These are phyloP conservation scores for Fusarium robinianum DNA, from an alignment of 2,329 filamentous ascomycete species.

Conservation along the genomic window DNA sequence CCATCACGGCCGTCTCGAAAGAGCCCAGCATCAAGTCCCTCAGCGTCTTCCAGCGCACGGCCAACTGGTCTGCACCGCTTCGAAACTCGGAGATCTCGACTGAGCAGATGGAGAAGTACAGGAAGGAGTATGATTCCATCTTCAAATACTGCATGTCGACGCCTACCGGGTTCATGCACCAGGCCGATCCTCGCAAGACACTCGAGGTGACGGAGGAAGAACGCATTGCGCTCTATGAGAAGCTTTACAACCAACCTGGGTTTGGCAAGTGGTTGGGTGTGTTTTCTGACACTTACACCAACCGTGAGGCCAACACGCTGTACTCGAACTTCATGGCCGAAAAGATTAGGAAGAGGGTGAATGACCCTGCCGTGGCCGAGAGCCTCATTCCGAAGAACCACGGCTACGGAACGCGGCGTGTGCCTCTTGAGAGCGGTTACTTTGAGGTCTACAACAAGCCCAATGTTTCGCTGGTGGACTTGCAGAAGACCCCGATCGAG, in stretches of 20 bases:
- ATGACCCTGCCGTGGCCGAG: conserved; percentile 13
- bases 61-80: conserved; percentile 35
- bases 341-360: conserved; percentile 19
- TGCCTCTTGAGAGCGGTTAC: conserved; percentile 27
- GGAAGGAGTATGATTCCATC: conserved; percentile 18
- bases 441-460: conserved; percentile 24
- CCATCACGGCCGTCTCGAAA: conserved; percentile 21
- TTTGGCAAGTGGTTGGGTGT: conserved; percentile 25
- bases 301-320: conserved; percentile 17
- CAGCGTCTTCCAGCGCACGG: conserved; percentile 38
- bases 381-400: conserved; percentile 20
- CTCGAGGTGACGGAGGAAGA: conserved; percentile 15
- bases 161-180: conserved; percentile 22
- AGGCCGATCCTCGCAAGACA: conserved; percentile 21
- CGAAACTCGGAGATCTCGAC: conserved; percentile 21
- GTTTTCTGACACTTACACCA: conserved; percentile 24
- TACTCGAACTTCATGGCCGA: conserved; percentile 24
- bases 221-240: conserved; percentile 16
- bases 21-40: conserved; percentile 40
- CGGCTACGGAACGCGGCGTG: conserved; percentile 18
- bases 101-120: conserved; percentile 15
- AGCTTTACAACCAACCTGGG: conserved; percentile 14
- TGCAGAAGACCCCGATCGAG: conserved; percentile 13
- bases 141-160: conserved; percentile 17
- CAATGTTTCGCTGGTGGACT: conserved; percentile 25